Evolutionary conservation across 1,284 basidiomycete species (phyloP), one percentile per base, ranked within the genome.

Genomic region (Chalciporus piperatoides): DNA sequence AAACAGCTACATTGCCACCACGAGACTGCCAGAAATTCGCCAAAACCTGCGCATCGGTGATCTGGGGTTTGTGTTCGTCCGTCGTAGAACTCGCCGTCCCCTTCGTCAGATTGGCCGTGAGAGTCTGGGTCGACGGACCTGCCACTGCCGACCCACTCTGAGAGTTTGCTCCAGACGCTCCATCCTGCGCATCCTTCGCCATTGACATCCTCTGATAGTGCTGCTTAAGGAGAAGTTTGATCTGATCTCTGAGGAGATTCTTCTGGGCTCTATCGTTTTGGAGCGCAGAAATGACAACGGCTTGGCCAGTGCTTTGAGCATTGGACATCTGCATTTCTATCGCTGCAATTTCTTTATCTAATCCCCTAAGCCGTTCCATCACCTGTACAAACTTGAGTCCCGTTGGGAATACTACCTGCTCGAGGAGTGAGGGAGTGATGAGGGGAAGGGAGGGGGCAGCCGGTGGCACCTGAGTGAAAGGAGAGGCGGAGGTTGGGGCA

Each of bases 1-100:
- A n/a, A n/a, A n/a, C n/a, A n/a, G n/a, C n/a, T 19, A 54, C 4
- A 11, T 48, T 43, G 14, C 65, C 56, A 19, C 54, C 53, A 35
- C 61, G 64, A n/a, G 65, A 51, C 27, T 62, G 65, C 62, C 62
- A 67, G 24, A 64, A 52, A 14, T 65, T 59, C 1, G 51, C 10
- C 25, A 65, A 3, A 19, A 51, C 41, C 23, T 69, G 66, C 6
- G 58, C 44, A 27, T 61, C 59, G 17, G 50, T 12, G 15, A 54
- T n/a, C 1, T 7, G 7, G 2, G 46, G 37, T 46, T 63, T 67
- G n/a, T 51, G 53, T 12, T 63, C 65, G 9, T 67, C 65, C 2
- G n/a, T 27, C 4, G 32, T 19, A 6, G 44, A 23, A 35, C 44
- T 48, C 2, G 24, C n/a, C 30, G 46, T 27, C 14, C 38, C 21